Evolutionary conservation across 345 rosid genomes (phyloP).

Genomic region (Lenwebbia sp.): DNA sequence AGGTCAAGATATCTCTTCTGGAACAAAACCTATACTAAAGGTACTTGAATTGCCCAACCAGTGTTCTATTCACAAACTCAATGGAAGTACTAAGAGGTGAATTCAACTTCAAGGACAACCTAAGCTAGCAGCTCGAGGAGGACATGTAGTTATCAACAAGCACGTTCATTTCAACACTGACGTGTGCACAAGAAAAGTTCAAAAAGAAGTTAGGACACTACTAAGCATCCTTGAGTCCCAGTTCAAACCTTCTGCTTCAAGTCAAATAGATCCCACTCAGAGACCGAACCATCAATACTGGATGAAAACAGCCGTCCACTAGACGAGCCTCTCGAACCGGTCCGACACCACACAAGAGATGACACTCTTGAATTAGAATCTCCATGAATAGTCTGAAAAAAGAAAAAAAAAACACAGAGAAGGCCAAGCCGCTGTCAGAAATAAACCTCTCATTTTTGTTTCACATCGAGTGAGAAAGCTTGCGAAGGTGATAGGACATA

Average conservation of each 20-base stretch:
- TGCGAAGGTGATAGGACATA: conserved; percentile 1
- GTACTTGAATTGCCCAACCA: background rate
- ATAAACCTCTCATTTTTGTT: background rate
- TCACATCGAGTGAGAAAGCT: background rate
- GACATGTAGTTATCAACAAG: background rate
- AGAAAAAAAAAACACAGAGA: background rate
- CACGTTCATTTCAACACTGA: background rate
- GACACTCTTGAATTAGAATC: conserved; percentile 66
- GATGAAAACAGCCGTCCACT: conserved; percentile 79
- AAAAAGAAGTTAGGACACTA: background rate
- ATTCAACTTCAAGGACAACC: background rate
- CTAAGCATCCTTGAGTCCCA: background rate
- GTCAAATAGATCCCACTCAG: conserved; percentile 82
- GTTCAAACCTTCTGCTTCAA: conserved; percentile 67
- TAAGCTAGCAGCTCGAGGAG: background rate
- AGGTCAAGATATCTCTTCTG: background rate
- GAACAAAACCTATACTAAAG: background rate
- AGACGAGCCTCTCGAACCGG: conserved; percentile 38
- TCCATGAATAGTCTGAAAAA: conserved; percentile 66
- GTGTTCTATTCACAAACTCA: background rate
- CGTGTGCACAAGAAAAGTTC: background rate
- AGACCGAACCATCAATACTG: conserved; percentile 73
- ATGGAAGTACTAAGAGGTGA: background rate
- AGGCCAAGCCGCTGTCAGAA: background rate
- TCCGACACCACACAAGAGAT: conserved; percentile 69